These are phyloP conservation scores for Wallacemonas sp. DNA, from an alignment of 208 protist species.

Conservation along the genomic window DNA sequence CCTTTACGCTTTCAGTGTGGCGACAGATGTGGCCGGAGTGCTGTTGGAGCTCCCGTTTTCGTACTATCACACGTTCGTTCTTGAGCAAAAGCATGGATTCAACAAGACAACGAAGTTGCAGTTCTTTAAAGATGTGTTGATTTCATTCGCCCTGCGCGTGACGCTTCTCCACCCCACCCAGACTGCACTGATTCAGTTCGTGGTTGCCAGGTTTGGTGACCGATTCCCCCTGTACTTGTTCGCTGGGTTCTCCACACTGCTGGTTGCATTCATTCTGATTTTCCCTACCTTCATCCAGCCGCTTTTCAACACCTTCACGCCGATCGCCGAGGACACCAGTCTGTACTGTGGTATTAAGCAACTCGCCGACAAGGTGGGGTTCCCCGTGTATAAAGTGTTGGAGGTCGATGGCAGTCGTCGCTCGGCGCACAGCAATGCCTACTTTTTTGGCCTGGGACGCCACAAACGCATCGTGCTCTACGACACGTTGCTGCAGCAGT, in stretches of 20 bases:
- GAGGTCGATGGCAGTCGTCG: constrained; percentile 78
- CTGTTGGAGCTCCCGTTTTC: constrained; percentile 59
- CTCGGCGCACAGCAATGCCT: constrained; percentile 87
- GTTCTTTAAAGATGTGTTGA: constrained; percentile 71
- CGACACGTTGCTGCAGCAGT: constrained; percentile 83
- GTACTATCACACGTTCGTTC: constrained; percentile 80
- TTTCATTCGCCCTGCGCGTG: constrained; percentile 53
- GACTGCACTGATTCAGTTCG: constrained; percentile 52
- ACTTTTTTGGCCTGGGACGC: constrained; percentile 84
- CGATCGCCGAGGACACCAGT: constrained; percentile 32
- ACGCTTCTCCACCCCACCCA: constrained; percentile 47
- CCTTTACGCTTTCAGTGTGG: constrained; percentile 41
- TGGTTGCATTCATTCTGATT: constrained; percentile 45
- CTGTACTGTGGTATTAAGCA: constrained; percentile 54
- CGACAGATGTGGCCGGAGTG: constrained; percentile 36
- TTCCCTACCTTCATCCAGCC: constrained; percentile 82
- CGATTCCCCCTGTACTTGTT: constrained; percentile 84
- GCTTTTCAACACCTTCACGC: constrained; percentile 88
- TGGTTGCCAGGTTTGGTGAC: constrained; percentile 71
- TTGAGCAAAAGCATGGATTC: constrained; percentile 87
- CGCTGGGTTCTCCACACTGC: constrained; percentile 29
- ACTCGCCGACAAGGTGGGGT: constrained; percentile 45
- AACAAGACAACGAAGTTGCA: constrained; percentile 78
- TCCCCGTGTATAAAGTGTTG: constrained; percentile 74
- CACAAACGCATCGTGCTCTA: constrained; percentile 92